These are phyloP conservation scores for Capsicum chinense DNA, from an alignment of 257 asterid species.

Conservation along the genomic window DNA sequence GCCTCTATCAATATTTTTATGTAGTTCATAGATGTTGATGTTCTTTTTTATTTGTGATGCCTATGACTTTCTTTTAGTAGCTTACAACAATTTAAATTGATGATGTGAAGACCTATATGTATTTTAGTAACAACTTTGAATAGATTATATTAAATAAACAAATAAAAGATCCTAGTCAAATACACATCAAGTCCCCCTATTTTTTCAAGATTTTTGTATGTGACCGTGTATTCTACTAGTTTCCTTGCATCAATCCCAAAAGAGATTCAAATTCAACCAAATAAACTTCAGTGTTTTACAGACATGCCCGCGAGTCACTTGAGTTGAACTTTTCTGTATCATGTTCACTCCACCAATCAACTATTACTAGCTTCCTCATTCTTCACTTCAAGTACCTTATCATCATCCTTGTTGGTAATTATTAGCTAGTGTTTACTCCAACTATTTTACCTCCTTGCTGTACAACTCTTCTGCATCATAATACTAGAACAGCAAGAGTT, in stretches of 20 bases:
- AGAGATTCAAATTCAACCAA: neutral
- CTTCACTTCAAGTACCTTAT: slow-evolving; percentile 10
- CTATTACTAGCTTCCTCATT: neutral
- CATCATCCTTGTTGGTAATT: neutral
- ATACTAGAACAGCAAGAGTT: neutral
- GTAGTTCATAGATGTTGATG: neutral
- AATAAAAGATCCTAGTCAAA: neutral
- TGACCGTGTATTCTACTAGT: neutral
- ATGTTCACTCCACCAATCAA: no score
- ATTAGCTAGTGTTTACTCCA: slow-evolving; percentile 2
- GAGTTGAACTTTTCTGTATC: neutral
- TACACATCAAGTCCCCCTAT: neutral
- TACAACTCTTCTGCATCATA: neutral
- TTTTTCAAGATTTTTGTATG: neutral
- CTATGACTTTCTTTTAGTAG: neutral
- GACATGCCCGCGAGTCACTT: neutral
- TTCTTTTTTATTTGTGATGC: neutral
- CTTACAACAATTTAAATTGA: neutral
- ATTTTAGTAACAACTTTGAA: neutral
- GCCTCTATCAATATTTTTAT: neutral
- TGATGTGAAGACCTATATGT: neutral
- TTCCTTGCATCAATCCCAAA: neutral
- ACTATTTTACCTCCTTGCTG: neutral
- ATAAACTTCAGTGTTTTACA: neutral
- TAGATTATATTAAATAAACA: neutral